phyloP scores from a whole-genome alignment of 805 yeast species.

The Lachancea nothofagi region DNA sequence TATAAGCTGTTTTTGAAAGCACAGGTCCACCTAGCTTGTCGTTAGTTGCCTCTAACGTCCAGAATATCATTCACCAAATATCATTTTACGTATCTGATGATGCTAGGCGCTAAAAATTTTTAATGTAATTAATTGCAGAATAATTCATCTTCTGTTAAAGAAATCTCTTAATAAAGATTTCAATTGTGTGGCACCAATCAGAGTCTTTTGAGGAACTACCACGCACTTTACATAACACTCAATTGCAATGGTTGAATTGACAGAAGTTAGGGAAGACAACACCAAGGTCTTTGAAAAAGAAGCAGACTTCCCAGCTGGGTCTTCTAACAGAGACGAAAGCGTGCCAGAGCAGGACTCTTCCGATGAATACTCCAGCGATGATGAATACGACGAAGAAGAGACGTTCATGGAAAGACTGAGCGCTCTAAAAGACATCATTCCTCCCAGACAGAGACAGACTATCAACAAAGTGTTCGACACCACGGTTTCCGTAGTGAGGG shows the following conservation, averaged over 20 bases:
- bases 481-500: slow-evolving; percentile 38
- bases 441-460: slow-evolving; percentile 73
- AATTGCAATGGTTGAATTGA: slow-evolving; percentile 31
- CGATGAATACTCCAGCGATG: slow-evolving; percentile 43
- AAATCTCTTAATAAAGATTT: too few species aligned
- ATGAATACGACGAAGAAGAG: slow-evolving; percentile 78
- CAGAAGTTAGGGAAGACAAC: slow-evolving; percentile 31
- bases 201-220: too few species aligned
- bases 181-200: too few species aligned
- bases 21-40: too few species aligned
- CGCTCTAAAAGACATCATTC: slow-evolving; percentile 87
- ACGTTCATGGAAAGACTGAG: slow-evolving; percentile 78
- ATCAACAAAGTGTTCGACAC: slow-evolving; percentile 33
- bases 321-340: slow-evolving; percentile 46
- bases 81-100: not conserved
- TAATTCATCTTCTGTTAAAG: not conserved
- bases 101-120: not conserved
- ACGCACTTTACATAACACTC: not conserved
- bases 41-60: too few species aligned
- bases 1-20: not conserved
- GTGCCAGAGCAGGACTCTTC: slow-evolving; percentile 36
- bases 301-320: slow-evolving; percentile 36
- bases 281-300: slow-evolving; percentile 15
- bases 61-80: too few species aligned
- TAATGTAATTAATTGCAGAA: not conserved